Evolutionary conservation across 768 basidiomycete genomes (phyloP).

Genomic region (Neoboletus subvelutipes): DNA sequence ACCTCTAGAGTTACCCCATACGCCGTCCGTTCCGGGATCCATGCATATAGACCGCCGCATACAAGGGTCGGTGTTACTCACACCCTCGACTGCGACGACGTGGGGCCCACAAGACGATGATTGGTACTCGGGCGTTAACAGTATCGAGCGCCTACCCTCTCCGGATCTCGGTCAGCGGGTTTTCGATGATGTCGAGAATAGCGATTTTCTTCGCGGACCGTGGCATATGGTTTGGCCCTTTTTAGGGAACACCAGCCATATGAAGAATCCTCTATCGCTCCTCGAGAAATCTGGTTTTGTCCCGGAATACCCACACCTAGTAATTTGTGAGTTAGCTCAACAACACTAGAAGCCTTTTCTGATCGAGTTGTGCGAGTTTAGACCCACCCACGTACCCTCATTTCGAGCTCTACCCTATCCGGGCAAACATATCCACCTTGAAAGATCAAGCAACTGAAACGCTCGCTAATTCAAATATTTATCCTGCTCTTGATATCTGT

Average conservation of each 20-base stretch:
- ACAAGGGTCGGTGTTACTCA: constrained; percentile 56
- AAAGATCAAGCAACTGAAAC: neutral
- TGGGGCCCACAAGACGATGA: constrained; percentile 52
- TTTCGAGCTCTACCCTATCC: constrained; percentile 35
- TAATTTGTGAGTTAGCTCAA: constrained; percentile 27
- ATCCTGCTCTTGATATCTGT: constrained; percentile 29
- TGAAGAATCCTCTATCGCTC: neutral
- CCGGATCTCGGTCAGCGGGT: constrained; percentile 60
- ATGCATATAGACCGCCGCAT: constrained; percentile 55
- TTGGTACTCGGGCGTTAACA: constrained; percentile 36
- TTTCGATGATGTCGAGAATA: constrained; percentile 53
- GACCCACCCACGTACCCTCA: constrained; percentile 28
- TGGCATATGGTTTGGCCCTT: constrained; percentile 17
- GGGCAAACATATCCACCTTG: neutral
- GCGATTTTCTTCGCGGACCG: constrained; percentile 6
- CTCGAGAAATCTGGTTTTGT: constrained; percentile 2
- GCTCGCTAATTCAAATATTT: constrained; percentile 4
- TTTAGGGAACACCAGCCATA: neutral
- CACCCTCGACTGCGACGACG: constrained; percentile 45
- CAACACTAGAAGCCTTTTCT: neutral
- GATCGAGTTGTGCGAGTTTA: constrained; percentile 6
- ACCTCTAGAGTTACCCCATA: constrained; percentile 39
- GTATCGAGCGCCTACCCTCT: constrained; percentile 44
- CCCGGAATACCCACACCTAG: constrained; percentile 25
- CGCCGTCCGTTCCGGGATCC: constrained; percentile 45